A percentile compares a stretch with the other conserved stretches of the same genome.
phyloP scores from a whole-genome alignment of 1,284 basidiomycete genomes.

The Ceratobasidium sp. region DNA sequence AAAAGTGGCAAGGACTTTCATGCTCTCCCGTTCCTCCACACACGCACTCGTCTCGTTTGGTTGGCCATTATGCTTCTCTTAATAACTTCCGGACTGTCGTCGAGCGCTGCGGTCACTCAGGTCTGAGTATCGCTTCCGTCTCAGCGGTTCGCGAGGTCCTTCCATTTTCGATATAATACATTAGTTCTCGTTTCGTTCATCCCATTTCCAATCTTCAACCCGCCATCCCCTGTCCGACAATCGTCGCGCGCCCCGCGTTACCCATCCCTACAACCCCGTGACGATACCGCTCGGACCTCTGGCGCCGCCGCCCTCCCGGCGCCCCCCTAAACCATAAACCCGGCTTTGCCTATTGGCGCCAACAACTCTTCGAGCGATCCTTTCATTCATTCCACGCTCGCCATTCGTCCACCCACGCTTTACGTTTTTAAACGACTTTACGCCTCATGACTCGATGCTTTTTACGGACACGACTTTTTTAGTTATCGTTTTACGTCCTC shows the following conservation, averaged over 20 bases:
- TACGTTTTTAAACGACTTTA: neutral
- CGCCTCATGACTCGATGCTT: constrained; percentile 29
- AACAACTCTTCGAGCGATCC: too few species aligned
- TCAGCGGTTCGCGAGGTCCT: neutral
- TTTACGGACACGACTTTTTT: constrained; percentile 41
- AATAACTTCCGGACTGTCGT: constrained; percentile 10
- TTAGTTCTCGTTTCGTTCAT: constrained; percentile 2
- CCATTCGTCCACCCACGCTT: too few species aligned
- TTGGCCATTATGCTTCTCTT: constrained; percentile 23
- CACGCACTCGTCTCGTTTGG: constrained; percentile 35
- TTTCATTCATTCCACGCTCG: too few species aligned
- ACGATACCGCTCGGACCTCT: constrained; percentile 33
- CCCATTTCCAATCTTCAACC: constrained; percentile 10
- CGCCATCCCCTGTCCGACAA: constrained; percentile 20
- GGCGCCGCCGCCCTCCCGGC: constrained; percentile 12
- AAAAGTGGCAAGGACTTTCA: neutral
- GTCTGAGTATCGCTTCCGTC: neutral
- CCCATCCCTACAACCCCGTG: constrained; percentile 16
- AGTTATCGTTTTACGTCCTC: neutral
- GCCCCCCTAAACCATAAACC: constrained; percentile 4
- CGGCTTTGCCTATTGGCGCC: too few species aligned
- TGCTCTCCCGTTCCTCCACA: constrained; percentile 36
- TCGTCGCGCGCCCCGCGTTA: constrained; percentile 39
- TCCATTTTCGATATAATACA: constrained; percentile 14
- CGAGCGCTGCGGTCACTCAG: constrained; percentile 3